These are phyloP conservation scores for Gyrodon lividus DNA, from an alignment of 768 basidiomycete species.

Conservation along the genomic window DNA sequence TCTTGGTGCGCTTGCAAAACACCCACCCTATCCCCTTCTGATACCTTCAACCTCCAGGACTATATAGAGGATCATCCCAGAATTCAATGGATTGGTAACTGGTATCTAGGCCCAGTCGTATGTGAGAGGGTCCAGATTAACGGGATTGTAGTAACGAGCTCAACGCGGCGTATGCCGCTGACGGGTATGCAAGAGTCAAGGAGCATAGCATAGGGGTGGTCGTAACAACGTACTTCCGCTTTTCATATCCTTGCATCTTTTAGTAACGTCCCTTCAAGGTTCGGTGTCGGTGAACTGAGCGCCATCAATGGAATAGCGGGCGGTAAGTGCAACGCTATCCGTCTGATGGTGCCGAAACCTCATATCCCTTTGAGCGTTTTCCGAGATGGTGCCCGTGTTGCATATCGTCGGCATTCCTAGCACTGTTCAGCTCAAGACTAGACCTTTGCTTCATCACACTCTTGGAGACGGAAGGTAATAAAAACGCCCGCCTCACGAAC, in stretches of 20 bases:
- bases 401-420: constrained; percentile 86
- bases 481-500: not conserved
- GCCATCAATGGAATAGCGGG: constrained; percentile 85
- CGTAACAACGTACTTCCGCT: constrained; percentile 63
- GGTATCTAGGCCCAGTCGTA: constrained; percentile 38
- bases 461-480: constrained; percentile 74
- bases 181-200: constrained; percentile 90
- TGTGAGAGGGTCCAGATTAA: not conserved
- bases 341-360: not conserved
- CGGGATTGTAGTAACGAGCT: constrained; percentile 63
- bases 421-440: constrained; percentile 65
- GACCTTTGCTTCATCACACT: constrained; percentile 83
- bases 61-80: constrained; percentile 74
- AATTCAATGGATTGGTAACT: constrained; percentile 87
- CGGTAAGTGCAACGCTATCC: constrained; percentile 36
- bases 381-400: constrained; percentile 88
- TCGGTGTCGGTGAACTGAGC: constrained; percentile 92
- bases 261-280: constrained; percentile 40
- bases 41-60: constrained; percentile 47
- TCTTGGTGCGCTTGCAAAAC: constrained; percentile 22
- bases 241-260: not conserved
- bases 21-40: not conserved
- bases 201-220: constrained; percentile 69
- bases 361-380: constrained; percentile 49
- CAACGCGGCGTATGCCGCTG: constrained; percentile 88